A percentile compares a stretch with the other conserved stretches of the same genome.
phyloP scores from a whole-genome alignment of 2,329 filamentous ascomycete genomes.

The Coniochaeta hoffmannii region DNA sequence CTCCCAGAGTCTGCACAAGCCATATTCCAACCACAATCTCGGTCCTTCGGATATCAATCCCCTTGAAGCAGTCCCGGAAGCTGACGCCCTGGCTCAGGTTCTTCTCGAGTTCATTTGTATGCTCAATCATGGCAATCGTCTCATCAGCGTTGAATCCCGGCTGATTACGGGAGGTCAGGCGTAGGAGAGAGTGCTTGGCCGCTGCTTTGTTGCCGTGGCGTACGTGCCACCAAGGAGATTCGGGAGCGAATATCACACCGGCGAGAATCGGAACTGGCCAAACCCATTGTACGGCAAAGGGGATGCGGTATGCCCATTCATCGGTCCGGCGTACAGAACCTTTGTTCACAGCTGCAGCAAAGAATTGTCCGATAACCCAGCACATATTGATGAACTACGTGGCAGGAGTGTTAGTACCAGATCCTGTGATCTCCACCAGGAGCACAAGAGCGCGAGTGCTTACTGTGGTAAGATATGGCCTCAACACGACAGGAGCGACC shows the following conservation, averaged over 20 bases:
- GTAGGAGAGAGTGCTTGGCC: constrained; percentile 24
- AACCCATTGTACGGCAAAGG: constrained; percentile 28
- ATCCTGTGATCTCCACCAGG: background rate
- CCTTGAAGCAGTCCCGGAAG: constrained; percentile 45
- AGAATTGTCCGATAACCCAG: constrained; percentile 34
- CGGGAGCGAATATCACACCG: constrained; percentile 25
- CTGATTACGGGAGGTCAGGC: constrained; percentile 18
- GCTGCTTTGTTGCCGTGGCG: constrained; percentile 27
- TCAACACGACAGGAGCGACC: constrained; percentile 37
- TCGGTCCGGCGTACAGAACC: constrained; percentile 26
- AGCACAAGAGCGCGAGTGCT: constrained; percentile 28
- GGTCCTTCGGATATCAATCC: constrained; percentile 42
- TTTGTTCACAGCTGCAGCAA: constrained; percentile 31
- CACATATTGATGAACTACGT: constrained; percentile 31
- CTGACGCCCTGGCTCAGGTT: constrained; percentile 28
- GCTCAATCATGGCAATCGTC: constrained; percentile 32
- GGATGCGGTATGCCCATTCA: constrained; percentile 25
- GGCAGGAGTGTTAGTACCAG: background rate
- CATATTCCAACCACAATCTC: constrained; percentile 43
- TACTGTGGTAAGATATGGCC: constrained; percentile 45
- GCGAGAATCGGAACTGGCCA: constrained; percentile 27
- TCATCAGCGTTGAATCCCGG: constrained; percentile 25
- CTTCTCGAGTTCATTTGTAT: constrained; percentile 38
- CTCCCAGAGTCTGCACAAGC: constrained; percentile 40
- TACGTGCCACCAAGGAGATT: constrained; percentile 38